phyloP scores from a whole-genome alignment of 805 yeast species.

The Yarrowia sp. region DNA sequence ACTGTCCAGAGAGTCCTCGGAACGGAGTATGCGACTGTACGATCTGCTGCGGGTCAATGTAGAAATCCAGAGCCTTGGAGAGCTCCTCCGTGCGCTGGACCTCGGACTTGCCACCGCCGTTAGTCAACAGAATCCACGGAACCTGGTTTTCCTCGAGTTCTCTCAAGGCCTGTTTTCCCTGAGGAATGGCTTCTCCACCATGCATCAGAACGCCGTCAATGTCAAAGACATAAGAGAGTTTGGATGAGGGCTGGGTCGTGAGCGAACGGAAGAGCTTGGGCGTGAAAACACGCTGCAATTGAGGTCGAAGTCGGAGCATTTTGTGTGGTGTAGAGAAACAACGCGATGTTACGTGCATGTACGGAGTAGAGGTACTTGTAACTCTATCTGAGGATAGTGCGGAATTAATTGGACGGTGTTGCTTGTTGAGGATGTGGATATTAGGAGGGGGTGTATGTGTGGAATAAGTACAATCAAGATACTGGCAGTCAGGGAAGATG shows the following conservation, averaged over 20 bases:
- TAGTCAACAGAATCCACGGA: constrained; percentile 82
- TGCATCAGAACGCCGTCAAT: constrained; percentile 87
- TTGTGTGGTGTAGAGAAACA: not conserved
- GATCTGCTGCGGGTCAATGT: constrained; percentile 53
- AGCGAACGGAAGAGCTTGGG: not conserved
- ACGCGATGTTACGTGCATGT: no score
- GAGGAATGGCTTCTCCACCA: constrained; percentile 64
- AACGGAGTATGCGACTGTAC: constrained; percentile 89
- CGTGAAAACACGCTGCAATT: not conserved
- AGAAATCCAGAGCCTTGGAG: constrained; percentile 45
- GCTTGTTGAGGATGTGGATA: no score
- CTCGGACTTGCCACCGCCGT: constrained; percentile 85
- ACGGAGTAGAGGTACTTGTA: no score
- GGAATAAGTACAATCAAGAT: no score
- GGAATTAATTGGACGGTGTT: not conserved
- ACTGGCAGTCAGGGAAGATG: no score
- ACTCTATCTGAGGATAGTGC: no score
- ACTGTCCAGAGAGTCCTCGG: constrained; percentile 53
- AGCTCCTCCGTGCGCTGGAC: constrained; percentile 54
- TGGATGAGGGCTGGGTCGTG: not conserved
- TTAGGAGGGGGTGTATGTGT: no score
- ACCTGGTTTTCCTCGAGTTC: constrained; percentile 52
- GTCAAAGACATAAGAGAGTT: constrained; percentile 25
- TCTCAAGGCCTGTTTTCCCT: constrained; percentile 60
- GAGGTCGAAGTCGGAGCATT: not conserved